Conservation (phyloP, 169 alveolate genomes). For the Eimeria falciformis region DNA sequence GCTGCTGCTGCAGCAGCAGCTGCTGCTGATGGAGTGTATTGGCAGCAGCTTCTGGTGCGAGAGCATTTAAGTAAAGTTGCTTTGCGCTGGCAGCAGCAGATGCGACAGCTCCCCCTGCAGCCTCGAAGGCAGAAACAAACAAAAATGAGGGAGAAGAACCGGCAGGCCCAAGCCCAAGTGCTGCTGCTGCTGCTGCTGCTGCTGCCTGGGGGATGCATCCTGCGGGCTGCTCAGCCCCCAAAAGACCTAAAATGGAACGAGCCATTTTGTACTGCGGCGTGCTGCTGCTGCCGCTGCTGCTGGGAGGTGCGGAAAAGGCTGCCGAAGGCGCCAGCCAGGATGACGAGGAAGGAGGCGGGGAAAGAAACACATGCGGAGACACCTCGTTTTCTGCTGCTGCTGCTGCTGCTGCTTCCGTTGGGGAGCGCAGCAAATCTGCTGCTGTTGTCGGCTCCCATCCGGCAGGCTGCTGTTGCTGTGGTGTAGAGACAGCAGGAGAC, state of each 20-base stretch:
- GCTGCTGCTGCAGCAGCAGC: conserved; percentile 52
- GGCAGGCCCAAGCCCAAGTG: conserved; percentile 10
- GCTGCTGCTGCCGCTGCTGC: conserved; percentile 47
- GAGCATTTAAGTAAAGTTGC: conserved; percentile 34
- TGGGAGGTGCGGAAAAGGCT: background rate
- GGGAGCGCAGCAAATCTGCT: conserved; percentile 49
- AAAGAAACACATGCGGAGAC: background rate
- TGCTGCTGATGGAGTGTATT: conserved; percentile 23
- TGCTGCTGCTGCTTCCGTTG: conserved; percentile 21
- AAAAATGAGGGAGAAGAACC: conserved; percentile 45
- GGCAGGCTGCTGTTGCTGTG: background rate
- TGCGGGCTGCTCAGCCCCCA: conserved; percentile 41
- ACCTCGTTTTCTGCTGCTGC: background rate
- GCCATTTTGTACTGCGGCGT: conserved; percentile 20
- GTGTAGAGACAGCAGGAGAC: background rate
- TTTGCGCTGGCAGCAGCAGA: conserved; percentile 67
- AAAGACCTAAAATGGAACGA: conserved; percentile 16
- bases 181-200: conserved; percentile 62
- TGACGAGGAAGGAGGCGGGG: conserved; percentile 40
- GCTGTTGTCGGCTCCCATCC: conserved; percentile 59
- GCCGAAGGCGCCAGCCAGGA: conserved; percentile 28
- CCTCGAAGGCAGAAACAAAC: conserved; percentile 68
- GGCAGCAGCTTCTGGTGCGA: conserved; percentile 53
- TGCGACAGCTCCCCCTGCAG: conserved; percentile 61
- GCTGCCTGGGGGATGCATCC: conserved; percentile 21